These are phyloP conservation scores for Nannochloris sp. DNA, from an alignment of 139 green algal genomes.

Conservation along the genomic window DNA sequence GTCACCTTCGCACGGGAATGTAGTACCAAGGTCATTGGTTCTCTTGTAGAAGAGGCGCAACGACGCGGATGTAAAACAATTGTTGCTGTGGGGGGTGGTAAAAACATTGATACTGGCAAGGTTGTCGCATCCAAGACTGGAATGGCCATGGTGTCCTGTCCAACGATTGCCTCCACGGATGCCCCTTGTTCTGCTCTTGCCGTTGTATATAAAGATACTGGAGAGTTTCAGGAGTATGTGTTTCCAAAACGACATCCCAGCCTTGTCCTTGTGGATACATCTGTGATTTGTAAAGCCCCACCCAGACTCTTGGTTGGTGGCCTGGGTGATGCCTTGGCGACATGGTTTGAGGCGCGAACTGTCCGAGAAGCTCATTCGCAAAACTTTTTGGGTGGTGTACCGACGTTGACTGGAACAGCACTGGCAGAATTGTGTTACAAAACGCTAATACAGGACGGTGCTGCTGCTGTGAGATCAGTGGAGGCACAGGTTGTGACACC, in stretches of 20 bases:
- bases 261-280: conserved; percentile 24
- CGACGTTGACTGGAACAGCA: conserved; percentile 5
- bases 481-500: conserved; percentile 12
- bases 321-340: conserved; percentile 20
- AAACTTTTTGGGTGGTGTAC: conserved; percentile 15
- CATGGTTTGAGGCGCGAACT: conserved; percentile 22
- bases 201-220: conserved; percentile 15
- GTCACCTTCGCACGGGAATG: conserved; percentile 13
- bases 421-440: conserved; percentile 15
- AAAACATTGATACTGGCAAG: conserved; percentile 10
- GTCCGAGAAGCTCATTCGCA: conserved; percentile 6
- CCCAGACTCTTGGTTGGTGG: conserved; percentile 12
- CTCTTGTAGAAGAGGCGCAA: background rate
- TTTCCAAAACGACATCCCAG: conserved; percentile 12
- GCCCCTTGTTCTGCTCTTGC: conserved; percentile 17
- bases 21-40: conserved; percentile 9
- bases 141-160: conserved; percentile 1
- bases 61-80: background rate
- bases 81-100: conserved; percentile 12
- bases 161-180: conserved; percentile 16
- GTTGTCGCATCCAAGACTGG: conserved; percentile 1
- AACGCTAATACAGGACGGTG: conserved; percentile 8
- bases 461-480: conserved; percentile 3
- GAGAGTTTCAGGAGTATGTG: conserved; percentile 1
- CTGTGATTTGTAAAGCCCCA: conserved; percentile 10